These are phyloP conservation scores for Psilocybe mexicana DNA, from an alignment of 1,284 basidiomycete species.

Conservation along the genomic window DNA sequence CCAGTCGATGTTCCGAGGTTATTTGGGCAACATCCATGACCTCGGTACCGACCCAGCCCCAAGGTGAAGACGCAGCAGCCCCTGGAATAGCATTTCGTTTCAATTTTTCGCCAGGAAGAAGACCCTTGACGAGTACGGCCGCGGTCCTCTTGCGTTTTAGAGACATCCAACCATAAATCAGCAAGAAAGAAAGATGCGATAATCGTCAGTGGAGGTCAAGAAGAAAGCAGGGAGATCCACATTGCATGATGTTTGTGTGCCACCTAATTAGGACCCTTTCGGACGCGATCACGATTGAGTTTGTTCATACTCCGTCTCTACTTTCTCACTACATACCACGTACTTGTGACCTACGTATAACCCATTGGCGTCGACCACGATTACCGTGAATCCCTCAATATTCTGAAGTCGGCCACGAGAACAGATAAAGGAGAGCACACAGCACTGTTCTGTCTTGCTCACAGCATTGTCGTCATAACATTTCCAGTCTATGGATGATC, in stretches of 20 bases:
- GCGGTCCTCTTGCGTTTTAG: slow-evolving; percentile 61
- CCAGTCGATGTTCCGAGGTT: slow-evolving; percentile 59
- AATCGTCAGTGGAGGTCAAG: slow-evolving; percentile 15
- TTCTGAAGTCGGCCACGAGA: too few species aligned
- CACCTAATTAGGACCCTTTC: background rate
- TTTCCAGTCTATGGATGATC: background rate
- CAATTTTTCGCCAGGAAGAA: slow-evolving; percentile 59
- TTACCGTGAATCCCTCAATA: too few species aligned
- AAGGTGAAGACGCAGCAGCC: slow-evolving; percentile 51
- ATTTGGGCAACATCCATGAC: slow-evolving; percentile 57
- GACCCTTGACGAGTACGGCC: slow-evolving; percentile 49
- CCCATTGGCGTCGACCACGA: too few species aligned
- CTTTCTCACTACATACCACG: too few species aligned
- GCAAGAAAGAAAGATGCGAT: background rate
- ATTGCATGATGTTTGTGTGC: background rate
- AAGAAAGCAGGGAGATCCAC: background rate
- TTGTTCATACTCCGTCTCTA: too few species aligned
- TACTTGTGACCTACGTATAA: too few species aligned
- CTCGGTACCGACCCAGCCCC: slow-evolving; percentile 79
- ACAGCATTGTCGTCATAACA: background rate
- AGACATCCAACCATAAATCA: slow-evolving; percentile 43
- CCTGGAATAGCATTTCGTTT: slow-evolving; percentile 54
- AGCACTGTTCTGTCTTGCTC: background rate
- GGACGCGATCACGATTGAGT: background rate
- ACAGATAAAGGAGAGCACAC: too few species aligned